Evolutionary conservation across 73 alveolate genomes (phyloP).

Genomic region (Durusdinium trenchii): DNA sequence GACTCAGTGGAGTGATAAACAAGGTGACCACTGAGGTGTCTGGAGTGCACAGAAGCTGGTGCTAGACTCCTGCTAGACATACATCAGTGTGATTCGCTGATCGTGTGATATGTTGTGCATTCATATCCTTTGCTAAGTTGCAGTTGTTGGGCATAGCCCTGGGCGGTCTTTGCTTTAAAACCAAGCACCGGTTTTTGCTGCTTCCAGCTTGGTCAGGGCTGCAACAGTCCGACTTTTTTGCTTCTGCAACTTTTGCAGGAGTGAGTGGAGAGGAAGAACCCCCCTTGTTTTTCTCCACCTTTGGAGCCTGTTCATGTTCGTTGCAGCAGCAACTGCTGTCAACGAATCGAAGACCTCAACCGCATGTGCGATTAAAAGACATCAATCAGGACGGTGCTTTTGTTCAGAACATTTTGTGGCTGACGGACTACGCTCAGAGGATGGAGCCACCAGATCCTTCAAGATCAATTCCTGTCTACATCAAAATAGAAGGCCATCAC

Average conservation of each 20-base stretch:
- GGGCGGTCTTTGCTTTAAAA: too few species aligned
- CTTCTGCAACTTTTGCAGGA: not conserved
- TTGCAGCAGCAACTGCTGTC: not conserved
- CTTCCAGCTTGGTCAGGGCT: slow-evolving; percentile 62
- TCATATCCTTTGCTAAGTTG: too few species aligned
- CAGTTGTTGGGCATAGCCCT: too few species aligned
- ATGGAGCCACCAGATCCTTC: not conserved
- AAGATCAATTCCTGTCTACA: too few species aligned
- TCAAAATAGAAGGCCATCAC: too few species aligned
- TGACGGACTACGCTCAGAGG: not conserved
- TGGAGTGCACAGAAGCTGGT: slow-evolving; percentile 59
- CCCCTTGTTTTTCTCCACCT: slow-evolving; percentile 37
- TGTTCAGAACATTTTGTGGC: not conserved
- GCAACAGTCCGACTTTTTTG: too few species aligned
- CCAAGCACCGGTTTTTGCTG: not conserved
- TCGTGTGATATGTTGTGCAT: too few species aligned
- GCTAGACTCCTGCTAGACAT: too few species aligned
- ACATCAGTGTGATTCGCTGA: too few species aligned
- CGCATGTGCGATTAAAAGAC: too few species aligned
- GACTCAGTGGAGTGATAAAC: slow-evolving; percentile 58
- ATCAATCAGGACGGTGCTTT: too few species aligned
- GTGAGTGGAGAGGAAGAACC: not conserved
- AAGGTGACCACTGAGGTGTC: slow-evolving; percentile 32
- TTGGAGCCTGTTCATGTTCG: not conserved
- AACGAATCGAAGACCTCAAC: too few species aligned